These are phyloP conservation scores for Trypanosoma platydactyli DNA, from an alignment of 208 protist genomes.

Conservation along the genomic window DNA sequence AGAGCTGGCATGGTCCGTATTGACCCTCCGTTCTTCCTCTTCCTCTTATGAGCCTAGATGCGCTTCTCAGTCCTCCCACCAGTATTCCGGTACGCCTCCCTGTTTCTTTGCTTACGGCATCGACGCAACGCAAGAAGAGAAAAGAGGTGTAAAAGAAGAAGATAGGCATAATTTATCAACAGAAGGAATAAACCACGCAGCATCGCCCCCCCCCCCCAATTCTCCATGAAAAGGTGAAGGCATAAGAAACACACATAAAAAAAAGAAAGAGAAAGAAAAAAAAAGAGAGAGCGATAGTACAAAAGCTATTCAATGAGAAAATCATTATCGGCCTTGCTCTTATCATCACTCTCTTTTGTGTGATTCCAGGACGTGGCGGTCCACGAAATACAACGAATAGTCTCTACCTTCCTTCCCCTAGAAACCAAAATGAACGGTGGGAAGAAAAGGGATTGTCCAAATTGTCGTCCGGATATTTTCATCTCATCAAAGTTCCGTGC, in stretches of 20 bases:
- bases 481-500: no score
- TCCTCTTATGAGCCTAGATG: neutral
- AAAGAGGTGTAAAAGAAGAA: no score
- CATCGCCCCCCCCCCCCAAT: no score
- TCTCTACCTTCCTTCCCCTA: no score
- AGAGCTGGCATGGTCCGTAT: slow-evolving; percentile 59
- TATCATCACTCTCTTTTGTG: neutral
- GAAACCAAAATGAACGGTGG: no score
- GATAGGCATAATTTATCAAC: no score
- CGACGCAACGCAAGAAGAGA: neutral
- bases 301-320: slow-evolving; percentile 1
- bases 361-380: neutral
- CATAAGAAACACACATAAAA: slow-evolving; percentile 7
- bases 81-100: no score
- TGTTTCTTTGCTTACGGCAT: slow-evolving; percentile 14
- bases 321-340: neutral
- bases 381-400: neutral
- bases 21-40: neutral
- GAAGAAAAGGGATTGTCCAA: no score
- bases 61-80: no score
- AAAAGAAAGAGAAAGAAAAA: slow-evolving; percentile 15
- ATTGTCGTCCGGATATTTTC: no score
- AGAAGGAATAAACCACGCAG: slow-evolving; percentile 7
- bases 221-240: no score
- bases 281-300: slow-evolving; percentile 5